A percentile compares a stretch with the other conserved stretches of the same genome.
Evolutionary conservation across 2,329 filamentous ascomycete species (phyloP).

Genomic region (Epichloe scottii): DNA sequence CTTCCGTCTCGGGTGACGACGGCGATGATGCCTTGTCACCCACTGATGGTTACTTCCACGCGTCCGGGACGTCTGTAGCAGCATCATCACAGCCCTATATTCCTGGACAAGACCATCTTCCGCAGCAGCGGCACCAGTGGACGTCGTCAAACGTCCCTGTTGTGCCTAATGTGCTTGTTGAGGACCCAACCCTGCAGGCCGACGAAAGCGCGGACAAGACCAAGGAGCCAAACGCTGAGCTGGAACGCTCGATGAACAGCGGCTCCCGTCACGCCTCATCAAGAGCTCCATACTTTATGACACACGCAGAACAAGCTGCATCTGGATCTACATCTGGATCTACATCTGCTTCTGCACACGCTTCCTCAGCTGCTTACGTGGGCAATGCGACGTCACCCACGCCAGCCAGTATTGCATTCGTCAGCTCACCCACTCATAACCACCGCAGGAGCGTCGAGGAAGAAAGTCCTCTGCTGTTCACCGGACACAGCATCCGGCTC

Average conservation of each 20-base stretch:
- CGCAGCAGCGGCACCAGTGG: constrained; percentile 11
- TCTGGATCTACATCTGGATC: neutral
- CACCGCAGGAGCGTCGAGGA: constrained; percentile 15
- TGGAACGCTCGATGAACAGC: constrained; percentile 25
- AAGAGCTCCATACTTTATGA: constrained; percentile 6
- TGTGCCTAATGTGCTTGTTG: constrained; percentile 35
- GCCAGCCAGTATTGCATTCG: constrained; percentile 3
- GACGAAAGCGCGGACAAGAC: constrained; percentile 27
- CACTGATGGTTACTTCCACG: constrained; percentile 39
- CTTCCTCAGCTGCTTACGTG: constrained; percentile 1
- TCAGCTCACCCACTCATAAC: constrained; percentile 7
- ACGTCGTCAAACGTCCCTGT: constrained; percentile 25
- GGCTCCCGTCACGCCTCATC: constrained; percentile 7
- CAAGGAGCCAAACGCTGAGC: constrained; percentile 24
- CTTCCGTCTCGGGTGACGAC: constrained; percentile 23
- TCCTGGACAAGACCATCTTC: neutral
- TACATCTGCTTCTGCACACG: constrained; percentile 4
- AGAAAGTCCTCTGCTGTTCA: constrained; percentile 3
- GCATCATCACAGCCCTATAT: constrained; percentile 11
- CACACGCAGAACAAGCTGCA: neutral
- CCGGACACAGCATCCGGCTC: constrained; percentile 3
- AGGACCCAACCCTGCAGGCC: constrained; percentile 31
- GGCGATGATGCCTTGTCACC: constrained; percentile 29
- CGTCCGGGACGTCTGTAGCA: constrained; percentile 19
- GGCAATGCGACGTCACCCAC: neutral